Conservation (phyloP, 495 filamentous ascomycete species). For the Aspergillus taichungensis region DNA sequence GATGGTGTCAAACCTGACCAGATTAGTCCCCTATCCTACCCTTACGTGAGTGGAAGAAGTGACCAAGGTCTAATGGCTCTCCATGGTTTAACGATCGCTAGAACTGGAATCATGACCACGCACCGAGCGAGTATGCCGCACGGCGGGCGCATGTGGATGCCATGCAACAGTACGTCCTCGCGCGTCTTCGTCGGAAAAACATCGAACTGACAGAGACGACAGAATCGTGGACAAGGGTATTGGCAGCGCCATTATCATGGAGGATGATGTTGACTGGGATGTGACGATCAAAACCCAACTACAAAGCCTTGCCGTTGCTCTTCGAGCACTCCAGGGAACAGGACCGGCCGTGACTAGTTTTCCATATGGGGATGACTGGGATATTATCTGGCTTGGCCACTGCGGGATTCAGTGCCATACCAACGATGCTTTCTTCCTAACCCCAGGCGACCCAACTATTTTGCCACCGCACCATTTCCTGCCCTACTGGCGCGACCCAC, state of each 20-base stretch:
- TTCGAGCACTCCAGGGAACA: slow-evolving; percentile 22
- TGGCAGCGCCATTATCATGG: slow-evolving; percentile 40
- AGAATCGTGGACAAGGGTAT: slow-evolving; percentile 35
- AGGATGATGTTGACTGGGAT: slow-evolving; percentile 52
- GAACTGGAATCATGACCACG: slow-evolving; percentile 15
- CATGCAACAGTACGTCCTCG: slow-evolving; percentile 15
- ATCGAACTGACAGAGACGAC: background rate
- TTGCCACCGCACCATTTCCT: slow-evolving; percentile 11
- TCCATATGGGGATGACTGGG: slow-evolving; percentile 50
- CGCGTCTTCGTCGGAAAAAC: background rate
- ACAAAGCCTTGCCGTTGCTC: slow-evolving; percentile 31
- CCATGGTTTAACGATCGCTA: slow-evolving; percentile 3
- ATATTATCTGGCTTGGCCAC: slow-evolving; percentile 46
- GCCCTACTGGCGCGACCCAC: slow-evolving; percentile 13
- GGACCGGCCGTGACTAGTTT: slow-evolving; percentile 17
- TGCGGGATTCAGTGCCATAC: slow-evolving; percentile 25
- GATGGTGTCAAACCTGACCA: slow-evolving; percentile 28
- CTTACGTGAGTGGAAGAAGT: slow-evolving; percentile 12
- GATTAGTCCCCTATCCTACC: slow-evolving; percentile 13
- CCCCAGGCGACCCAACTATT: slow-evolving; percentile 14
- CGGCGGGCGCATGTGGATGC: slow-evolving; percentile 25
- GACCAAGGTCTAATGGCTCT: slow-evolving; percentile 3
- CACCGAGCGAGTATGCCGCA: slow-evolving; percentile 12
- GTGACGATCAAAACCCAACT: slow-evolving; percentile 41
- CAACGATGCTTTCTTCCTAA: slow-evolving; percentile 8